phyloP scores from a whole-genome alignment of 331 rosid species.

The Quercus tomentella region DNA sequence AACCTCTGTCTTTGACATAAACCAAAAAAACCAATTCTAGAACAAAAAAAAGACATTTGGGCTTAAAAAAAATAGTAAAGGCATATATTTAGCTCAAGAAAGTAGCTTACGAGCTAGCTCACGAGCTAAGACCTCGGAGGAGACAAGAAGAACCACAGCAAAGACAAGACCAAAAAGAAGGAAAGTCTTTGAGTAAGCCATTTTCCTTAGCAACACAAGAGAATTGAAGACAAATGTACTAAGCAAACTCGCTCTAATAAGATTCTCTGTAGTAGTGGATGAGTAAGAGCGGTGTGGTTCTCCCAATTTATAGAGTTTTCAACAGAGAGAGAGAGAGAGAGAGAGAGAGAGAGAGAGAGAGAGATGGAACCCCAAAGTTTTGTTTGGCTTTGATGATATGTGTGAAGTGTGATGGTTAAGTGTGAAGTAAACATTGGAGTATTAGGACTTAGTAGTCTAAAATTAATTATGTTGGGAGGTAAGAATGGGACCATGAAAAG shows the following conservation, averaged over 20 bases:
- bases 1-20: too few species aligned
- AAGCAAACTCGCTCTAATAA: background rate
- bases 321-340: background rate
- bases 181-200: slow-evolving; percentile 22
- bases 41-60: too few species aligned
- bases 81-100: background rate
- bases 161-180: slow-evolving; percentile 16
- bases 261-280: background rate
- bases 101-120: background rate
- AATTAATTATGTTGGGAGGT: too few species aligned
- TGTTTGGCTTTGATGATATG: too few species aligned
- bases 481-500: too few species aligned
- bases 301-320: too few species aligned
- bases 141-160: slow-evolving; percentile 8
- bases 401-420: too few species aligned
- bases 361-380: background rate
- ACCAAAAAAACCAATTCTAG: too few species aligned
- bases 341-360: background rate
- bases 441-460: too few species aligned
- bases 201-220: background rate
- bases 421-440: too few species aligned
- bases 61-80: too few species aligned
- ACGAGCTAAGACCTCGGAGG: slow-evolving; percentile 11
- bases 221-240: background rate
- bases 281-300: background rate